Evolutionary conservation across 2,329 filamentous ascomycete genomes (phyloP), one percentile per base, ranked within the genome.

Genomic region (Dothideomycetes sp.): DNA sequence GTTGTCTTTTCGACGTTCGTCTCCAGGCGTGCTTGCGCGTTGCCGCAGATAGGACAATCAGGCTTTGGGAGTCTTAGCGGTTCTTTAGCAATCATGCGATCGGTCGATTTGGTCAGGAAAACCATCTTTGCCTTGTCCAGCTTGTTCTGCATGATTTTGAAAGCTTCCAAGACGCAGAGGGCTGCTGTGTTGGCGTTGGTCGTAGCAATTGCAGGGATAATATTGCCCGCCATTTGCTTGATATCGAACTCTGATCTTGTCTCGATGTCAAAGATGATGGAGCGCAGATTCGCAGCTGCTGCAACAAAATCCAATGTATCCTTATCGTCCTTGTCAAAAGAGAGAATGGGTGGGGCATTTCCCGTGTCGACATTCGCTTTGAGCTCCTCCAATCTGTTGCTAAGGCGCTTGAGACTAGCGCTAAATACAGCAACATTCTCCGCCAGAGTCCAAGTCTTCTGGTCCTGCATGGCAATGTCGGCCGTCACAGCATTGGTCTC

Each of bases 161-260:
- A 91, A 0, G 88, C 81, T 59, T 96, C 82, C 18, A 98, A 66
- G 5, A 96, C 87, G 55, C 88, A 96, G 8, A 98, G 72, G 10
- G 86, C 83, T 12, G 91, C 91, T 2, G 91, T 89, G 59, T 96
- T 94, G 12, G 91, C 91, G 59, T 98, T 98, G 0, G 91, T 96
- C 0, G 91, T 98, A 4, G 91, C 91, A 56, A 98, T 98, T 2
- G 91, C 91, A 1, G 91, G 91, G 45, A 98, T 98, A 52, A 98
- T 98, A 58, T 98, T 98, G 39, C 91, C 91, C 3, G 91, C 91
- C 89, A 96, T 98, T 32, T 32, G 30, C 30, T 32, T 32, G 30
- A 32, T 32, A 32, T 32, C 30, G n/a, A 32, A 98, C 43, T 93
- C 86, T 16, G 87, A 94, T 58, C 86, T 89, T 4, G 70, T 65